A percentile compares a stretch with the other conserved stretches of the same genome.
Conservation (phyloP, 805 yeast genomes). For the Hanseniaspora nectarophila region DNA sequence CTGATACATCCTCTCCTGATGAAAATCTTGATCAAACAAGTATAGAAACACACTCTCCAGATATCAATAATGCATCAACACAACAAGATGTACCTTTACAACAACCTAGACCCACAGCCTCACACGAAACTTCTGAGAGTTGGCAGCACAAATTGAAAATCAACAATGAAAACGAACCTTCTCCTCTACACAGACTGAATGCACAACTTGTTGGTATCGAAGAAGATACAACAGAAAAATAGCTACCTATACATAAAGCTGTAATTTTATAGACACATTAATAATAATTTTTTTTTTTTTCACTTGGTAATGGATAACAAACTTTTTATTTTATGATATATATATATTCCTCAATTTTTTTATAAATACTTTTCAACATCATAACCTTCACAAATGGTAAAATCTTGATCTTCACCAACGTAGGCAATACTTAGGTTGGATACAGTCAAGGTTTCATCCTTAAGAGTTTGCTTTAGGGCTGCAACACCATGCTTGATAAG, state of each 20-base stretch:
- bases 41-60: no score
- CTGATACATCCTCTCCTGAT: no score
- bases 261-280: not conserved
- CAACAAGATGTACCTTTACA: not conserved
- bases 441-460: conserved; percentile 78
- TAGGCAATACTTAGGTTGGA: conserved; percentile 83
- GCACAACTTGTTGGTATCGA: not conserved
- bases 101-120: not conserved
- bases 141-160: not conserved
- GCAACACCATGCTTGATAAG: conserved; percentile 75
- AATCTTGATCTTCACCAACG: conserved; percentile 71
- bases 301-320: no score
- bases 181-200: not conserved
- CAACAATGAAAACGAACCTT: not conserved
- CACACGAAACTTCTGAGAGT: not conserved
- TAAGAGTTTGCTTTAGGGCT: conserved; percentile 88
- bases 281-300: no score
- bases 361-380: conserved; percentile 40
- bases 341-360: not conserved
- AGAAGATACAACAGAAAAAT: not conserved
- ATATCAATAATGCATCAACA: no score
- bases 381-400: conserved; percentile 76
- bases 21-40: no score
- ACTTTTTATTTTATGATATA: no score
- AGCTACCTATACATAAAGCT: not conserved